phyloP scores from a whole-genome alignment of 2,329 filamentous ascomycete species.

The Rasamsonia emersonii region DNA sequence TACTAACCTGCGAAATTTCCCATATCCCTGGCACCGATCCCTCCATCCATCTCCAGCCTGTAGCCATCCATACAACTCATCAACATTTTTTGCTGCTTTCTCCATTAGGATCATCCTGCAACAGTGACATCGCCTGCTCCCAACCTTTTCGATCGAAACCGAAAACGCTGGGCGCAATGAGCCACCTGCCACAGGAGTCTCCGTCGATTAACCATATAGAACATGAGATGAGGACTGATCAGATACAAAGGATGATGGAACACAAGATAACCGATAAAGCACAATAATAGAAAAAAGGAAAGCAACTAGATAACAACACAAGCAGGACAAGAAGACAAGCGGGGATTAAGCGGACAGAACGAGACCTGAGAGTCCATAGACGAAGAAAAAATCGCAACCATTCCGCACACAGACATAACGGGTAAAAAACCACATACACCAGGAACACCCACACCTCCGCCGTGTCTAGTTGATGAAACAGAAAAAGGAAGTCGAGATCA shows the following conservation, averaged over 20 bases:
- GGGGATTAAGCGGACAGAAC: too few relatives aligned
- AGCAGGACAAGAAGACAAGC: constrained; percentile 1
- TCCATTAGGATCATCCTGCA: too few relatives aligned
- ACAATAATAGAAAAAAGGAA: constrained; percentile 2
- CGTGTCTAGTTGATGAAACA: constrained; percentile 7
- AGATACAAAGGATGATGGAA: constrained; percentile 3
- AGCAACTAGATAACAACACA: constrained; percentile 1
- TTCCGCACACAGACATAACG: constrained; percentile 10
- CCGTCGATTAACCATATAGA: constrained; percentile 2
- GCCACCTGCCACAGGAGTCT: too few relatives aligned
- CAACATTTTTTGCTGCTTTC: too few relatives aligned
- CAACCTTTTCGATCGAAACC: too few relatives aligned
- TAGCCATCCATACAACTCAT: too few relatives aligned
- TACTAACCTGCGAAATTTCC: too few relatives aligned
- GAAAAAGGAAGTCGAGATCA: constrained; percentile 3
- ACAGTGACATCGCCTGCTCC: too few relatives aligned
- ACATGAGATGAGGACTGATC: neutral
- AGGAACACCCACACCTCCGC: constrained; percentile 10
- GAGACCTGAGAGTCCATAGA: too few relatives aligned
- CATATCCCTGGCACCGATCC: too few relatives aligned
- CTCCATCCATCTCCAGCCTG: too few relatives aligned
- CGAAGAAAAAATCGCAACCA: constrained; percentile 8
- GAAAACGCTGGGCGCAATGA: too few relatives aligned
- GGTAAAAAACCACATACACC: constrained; percentile 10
- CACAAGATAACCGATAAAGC: constrained; percentile 3